Percentiles rank a stretch among this genome's conserved stretches.
phyloP scores from a whole-genome alignment of 1,284 basidiomycete species.

The Heliocybe sulcata region DNA sequence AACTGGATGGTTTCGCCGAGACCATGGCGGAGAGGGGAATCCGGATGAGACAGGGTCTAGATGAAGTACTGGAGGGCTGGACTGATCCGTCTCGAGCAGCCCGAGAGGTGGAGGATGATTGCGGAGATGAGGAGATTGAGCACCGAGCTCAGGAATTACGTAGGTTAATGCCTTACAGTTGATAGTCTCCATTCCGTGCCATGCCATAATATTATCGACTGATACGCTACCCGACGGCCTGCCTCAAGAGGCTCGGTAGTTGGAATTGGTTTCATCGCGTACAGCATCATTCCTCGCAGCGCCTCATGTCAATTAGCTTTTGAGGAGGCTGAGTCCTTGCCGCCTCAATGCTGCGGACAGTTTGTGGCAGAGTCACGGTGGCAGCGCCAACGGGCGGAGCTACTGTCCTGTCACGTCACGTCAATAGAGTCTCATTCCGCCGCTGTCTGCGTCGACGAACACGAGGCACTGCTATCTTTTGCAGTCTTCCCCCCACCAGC shows the following conservation, averaged over 20 bases:
- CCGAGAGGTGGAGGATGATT: conserved; percentile 20
- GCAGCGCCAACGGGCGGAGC: background rate
- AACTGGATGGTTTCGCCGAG: conserved; percentile 66
- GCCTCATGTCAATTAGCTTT: too few relatives aligned
- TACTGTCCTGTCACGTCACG: background rate
- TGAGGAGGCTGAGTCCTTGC: too few relatives aligned
- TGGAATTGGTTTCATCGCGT: too few relatives aligned
- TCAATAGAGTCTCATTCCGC: background rate
- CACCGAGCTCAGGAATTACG: conserved; percentile 49
- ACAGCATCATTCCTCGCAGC: too few relatives aligned
- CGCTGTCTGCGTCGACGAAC: background rate
- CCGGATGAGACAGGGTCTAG: conserved; percentile 61
- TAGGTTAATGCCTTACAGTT: conserved; percentile 54
- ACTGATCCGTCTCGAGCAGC: conserved; percentile 22
- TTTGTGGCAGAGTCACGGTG: too few relatives aligned
- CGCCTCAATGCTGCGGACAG: too few relatives aligned
- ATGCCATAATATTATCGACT: background rate
- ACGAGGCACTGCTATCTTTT: conserved; percentile 1
- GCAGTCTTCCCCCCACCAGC: conserved; percentile 2
- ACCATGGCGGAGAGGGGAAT: conserved; percentile 81
- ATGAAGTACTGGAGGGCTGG: conserved; percentile 48
- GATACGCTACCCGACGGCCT: too few relatives aligned
- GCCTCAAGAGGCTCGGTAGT: too few relatives aligned
- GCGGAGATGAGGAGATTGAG: conserved; percentile 51
- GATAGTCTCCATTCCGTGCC: background rate